Conservation (phyloP, 225 moss, liverwort and hornwort genomes). For the Physcomitrium patens region DNA sequence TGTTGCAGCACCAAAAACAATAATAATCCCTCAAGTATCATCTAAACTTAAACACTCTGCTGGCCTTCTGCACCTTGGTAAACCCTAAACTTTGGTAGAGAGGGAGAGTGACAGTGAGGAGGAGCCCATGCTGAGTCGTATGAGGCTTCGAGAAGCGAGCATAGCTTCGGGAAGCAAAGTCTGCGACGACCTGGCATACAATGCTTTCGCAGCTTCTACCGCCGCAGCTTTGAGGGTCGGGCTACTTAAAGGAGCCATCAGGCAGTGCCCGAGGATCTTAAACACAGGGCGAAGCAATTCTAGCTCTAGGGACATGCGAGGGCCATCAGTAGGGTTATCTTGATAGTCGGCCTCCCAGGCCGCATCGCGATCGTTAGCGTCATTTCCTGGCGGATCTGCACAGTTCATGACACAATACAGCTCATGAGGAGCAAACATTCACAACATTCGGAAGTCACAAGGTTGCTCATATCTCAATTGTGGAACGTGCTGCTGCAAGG, state of each 20-base stretch:
- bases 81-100: background rate
- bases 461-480: background rate
- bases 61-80: too few relatives aligned
- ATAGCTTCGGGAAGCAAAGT: conserved; percentile 85
- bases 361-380: conserved; percentile 48
- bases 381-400: conserved; percentile 39
- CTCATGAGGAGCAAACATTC: background rate
- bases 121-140: conserved; percentile 62
- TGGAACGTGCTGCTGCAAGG: background rate
- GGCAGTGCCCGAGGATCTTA: conserved; percentile 90
- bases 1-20: too few relatives aligned
- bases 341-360: conserved; percentile 56
- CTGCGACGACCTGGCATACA: conserved; percentile 81
- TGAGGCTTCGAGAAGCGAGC: conserved; percentile 84
- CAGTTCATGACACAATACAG: background rate
- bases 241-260: conserved; percentile 65
- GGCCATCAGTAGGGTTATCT: conserved; percentile 52
- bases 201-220: conserved; percentile 66
- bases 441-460: background rate
- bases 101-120: conserved; percentile 31
- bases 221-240: conserved; percentile 62
- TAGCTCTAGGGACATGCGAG: conserved; percentile 68
- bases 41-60: too few relatives aligned
- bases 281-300: conserved; percentile 85
- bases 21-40: too few relatives aligned